phyloP scores from a whole-genome alignment of 2,329 filamentous ascomycete genomes.

The Fusarium nygamai region DNA sequence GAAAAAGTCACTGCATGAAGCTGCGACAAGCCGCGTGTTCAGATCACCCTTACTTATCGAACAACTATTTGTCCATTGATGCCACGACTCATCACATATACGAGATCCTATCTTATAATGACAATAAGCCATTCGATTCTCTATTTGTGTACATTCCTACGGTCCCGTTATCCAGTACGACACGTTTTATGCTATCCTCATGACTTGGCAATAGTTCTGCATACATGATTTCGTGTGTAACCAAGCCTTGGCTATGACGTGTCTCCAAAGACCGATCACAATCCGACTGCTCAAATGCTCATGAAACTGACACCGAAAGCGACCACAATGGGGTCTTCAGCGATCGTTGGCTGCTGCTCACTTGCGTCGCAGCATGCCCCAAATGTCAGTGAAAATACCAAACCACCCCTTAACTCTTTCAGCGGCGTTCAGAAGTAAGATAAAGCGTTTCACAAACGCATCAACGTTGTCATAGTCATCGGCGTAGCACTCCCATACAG shows the following conservation, averaged over 20 bases:
- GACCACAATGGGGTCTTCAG: not conserved
- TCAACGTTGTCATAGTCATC: conserved; percentile 68
- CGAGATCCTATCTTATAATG: not conserved
- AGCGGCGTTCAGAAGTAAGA: conserved; percentile 63
- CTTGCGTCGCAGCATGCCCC: conserved; percentile 37
- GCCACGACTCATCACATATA: not conserved
- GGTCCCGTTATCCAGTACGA: not conserved
- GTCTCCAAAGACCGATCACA: not conserved
- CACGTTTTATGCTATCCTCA: not conserved
- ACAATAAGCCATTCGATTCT: not conserved
- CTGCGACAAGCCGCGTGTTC: not conserved
- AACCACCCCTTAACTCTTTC: conserved; percentile 63
- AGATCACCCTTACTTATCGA: not conserved
- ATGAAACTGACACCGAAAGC: not conserved
- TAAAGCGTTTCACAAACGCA: conserved; percentile 62
- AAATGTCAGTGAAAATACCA: conserved; percentile 53
- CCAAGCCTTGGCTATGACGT: not conserved
- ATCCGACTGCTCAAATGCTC: not conserved
- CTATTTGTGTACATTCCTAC: not conserved
- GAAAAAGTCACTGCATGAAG: not conserved
- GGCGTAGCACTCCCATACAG: conserved; percentile 69
- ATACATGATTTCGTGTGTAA: not conserved
- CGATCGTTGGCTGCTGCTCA: not conserved
- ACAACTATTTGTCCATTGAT: not conserved
- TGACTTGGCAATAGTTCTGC: not conserved